phyloP scores from a whole-genome alignment of 495 filamentous ascomycete genomes.

The Aspergillus haitiensis region DNA sequence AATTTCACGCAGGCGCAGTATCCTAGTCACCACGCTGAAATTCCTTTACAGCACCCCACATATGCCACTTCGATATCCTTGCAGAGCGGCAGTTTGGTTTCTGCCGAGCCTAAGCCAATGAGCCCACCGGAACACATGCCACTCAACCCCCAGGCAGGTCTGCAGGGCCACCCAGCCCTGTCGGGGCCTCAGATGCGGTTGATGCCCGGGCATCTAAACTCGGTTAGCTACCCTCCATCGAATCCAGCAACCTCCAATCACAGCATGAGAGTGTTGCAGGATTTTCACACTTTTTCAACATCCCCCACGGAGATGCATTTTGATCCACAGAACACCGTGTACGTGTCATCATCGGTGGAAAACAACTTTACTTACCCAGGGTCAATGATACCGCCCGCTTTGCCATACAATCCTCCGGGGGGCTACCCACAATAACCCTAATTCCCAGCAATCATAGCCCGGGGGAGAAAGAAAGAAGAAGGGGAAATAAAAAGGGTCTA shows the following conservation, averaged over 20 bases:
- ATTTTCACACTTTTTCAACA: constrained; percentile 28
- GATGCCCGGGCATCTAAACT: constrained; percentile 34
- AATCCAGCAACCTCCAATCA: constrained; percentile 31
- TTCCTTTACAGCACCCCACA: constrained; percentile 20
- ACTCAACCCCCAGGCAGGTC: constrained; percentile 11
- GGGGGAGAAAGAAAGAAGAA: too few relatives aligned
- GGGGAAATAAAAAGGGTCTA: too few relatives aligned
- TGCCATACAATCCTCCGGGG: constrained; percentile 20
- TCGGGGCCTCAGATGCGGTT: constrained; percentile 17
- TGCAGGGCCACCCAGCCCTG: constrained; percentile 16
- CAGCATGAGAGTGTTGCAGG: constrained; percentile 27
- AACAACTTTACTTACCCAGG: constrained; percentile 20
- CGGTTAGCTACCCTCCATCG: constrained; percentile 37
- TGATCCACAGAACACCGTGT: constrained; percentile 15
- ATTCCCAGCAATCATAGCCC: not conserved
- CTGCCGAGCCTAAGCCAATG: constrained; percentile 34
- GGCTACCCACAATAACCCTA: constrained; percentile 19
- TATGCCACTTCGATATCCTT: constrained; percentile 27
- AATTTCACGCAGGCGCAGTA: constrained; percentile 27
- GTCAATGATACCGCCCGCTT: constrained; percentile 15
- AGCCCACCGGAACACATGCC: constrained; percentile 21
- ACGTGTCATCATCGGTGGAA: constrained; percentile 21
- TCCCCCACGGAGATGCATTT: constrained; percentile 27
- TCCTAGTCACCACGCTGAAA: constrained; percentile 23
- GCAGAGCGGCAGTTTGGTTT: constrained; percentile 28